Conservation (phyloP, 2,329 filamentous ascomycete species). For the Trichoderma sp. region DNA sequence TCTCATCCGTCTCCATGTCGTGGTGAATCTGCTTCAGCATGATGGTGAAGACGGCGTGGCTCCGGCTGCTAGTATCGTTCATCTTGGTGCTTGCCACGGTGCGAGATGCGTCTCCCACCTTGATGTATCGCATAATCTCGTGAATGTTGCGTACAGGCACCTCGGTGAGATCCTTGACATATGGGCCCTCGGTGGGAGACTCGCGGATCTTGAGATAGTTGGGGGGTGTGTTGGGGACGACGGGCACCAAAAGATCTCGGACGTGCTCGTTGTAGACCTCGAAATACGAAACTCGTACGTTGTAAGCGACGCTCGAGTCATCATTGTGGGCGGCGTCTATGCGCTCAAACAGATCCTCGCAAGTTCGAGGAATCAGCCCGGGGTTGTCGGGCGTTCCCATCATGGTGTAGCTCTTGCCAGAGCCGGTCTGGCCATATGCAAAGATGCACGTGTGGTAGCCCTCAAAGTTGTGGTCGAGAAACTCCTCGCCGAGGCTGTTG, state of each 20-base stretch:
- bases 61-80: constrained; percentile 97
- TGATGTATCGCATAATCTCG: constrained; percentile 91
- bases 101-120: constrained; percentile 80
- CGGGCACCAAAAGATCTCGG: constrained; percentile 83
- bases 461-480: constrained; percentile 98
- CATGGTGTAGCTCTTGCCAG: constrained; percentile 97
- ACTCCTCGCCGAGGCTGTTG: constrained; percentile 90
- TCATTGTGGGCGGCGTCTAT: constrained; percentile 78
- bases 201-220: constrained; percentile 97
- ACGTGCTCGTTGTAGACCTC: constrained; percentile 99
- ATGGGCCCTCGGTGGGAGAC: constrained; percentile 90
- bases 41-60: constrained; percentile 96
- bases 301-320: constrained; percentile 91
- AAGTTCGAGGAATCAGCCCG: constrained; percentile 91
- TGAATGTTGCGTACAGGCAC: constrained; percentile 83
- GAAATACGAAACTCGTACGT: constrained; percentile 96
- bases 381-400: constrained; percentile 88
- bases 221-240: constrained; percentile 68
- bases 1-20: constrained; percentile 95
- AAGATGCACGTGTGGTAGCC: constrained; percentile 99
- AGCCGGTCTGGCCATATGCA: constrained; percentile 96
- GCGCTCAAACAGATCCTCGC: constrained; percentile 91
- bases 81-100: constrained; percentile 96
- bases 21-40: constrained; percentile 98
- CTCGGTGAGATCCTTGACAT: constrained; percentile 95